Evolutionary conservation across 129 eudicot genomes (phyloP).

Genomic region (Gnaphalium uliginosum): DNA sequence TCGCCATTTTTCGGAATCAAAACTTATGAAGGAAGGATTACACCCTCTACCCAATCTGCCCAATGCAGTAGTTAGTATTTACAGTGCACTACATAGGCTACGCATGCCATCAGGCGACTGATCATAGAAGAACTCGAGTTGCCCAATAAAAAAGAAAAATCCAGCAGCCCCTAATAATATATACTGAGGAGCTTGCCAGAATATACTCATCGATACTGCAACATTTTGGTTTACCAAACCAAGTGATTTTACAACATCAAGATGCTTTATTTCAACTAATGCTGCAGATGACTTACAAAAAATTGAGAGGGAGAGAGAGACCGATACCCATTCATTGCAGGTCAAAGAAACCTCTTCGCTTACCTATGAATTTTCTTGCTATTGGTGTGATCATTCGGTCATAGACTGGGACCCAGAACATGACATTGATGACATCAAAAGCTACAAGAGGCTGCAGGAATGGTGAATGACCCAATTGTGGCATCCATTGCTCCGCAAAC

Average conservation of each 20-base stretch:
- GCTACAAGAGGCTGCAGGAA: slow-evolving; percentile 50
- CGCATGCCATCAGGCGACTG: slow-evolving; percentile 46
- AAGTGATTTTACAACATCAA: slow-evolving; percentile 28
- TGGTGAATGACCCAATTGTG: slow-evolving; percentile 37
- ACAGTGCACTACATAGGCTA: slow-evolving; percentile 40
- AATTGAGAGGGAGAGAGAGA: slow-evolving; percentile 38
- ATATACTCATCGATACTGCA: slow-evolving; percentile 34
- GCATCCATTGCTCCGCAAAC: slow-evolving; percentile 44
- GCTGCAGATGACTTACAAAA: slow-evolving; percentile 39
- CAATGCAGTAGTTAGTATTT: slow-evolving; percentile 34
- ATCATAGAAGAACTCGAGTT: slow-evolving; percentile 41
- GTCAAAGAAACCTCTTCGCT: slow-evolving; percentile 38
- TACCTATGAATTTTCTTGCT: slow-evolving; percentile 35
- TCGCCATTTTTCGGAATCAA: too few relatives aligned
- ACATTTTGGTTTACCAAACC: slow-evolving; percentile 17
- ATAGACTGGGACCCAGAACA: slow-evolving; percentile 50
- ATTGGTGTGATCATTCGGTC: slow-evolving; percentile 47
- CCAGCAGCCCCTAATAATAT: slow-evolving; percentile 42
- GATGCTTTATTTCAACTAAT: slow-evolving; percentile 37
- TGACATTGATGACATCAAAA: slow-evolving; percentile 46
- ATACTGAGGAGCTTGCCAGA: slow-evolving; percentile 48
- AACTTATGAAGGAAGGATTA: too few relatives aligned
- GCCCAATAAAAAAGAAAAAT: slow-evolving; percentile 40
- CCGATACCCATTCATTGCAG: slow-evolving; percentile 48
- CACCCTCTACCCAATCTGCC: too few relatives aligned